Conservation (phyloP, 2,329 filamentous ascomycete genomes). For the Nannizziopsis arthrosporioides region DNA sequence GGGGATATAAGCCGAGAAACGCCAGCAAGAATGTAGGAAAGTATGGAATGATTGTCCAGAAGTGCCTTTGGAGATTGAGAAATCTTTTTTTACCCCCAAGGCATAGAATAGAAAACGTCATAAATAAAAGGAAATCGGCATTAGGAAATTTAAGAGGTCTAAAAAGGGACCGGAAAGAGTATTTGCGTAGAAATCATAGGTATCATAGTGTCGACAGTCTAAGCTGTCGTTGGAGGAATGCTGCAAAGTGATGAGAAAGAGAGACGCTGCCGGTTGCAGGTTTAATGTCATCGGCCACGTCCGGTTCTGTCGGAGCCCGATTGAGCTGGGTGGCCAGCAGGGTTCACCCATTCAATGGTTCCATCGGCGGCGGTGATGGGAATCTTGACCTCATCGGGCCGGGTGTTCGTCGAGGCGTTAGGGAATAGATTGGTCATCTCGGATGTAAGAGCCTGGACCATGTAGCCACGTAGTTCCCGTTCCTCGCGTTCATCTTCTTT, state of each 20-base stretch:
- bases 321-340: slow-evolving; percentile 19
- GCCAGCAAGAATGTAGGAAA: slow-evolving; percentile 2
- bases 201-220: background rate
- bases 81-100: background rate
- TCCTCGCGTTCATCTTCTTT: slow-evolving; percentile 41
- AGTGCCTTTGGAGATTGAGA: background rate
- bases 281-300: slow-evolving; percentile 22
- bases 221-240: background rate
- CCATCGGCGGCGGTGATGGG: slow-evolving; percentile 28
- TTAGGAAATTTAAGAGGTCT: background rate
- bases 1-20: background rate
- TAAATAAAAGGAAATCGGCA: background rate
- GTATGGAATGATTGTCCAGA: background rate
- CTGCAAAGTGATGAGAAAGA: background rate
- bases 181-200: slow-evolving; percentile 3
- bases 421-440: slow-evolving; percentile 36
- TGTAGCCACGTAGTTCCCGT: slow-evolving; percentile 36
- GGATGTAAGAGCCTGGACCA: slow-evolving; percentile 34
- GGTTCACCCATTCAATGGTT: slow-evolving; percentile 25
- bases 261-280: background rate
- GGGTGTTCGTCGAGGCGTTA: slow-evolving; percentile 12
- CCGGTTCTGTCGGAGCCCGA: slow-evolving; percentile 26
- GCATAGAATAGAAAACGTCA: background rate
- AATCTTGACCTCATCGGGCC: slow-evolving; percentile 33
- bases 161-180: background rate